A percentile compares a stretch with the other conserved stretches of the same genome.
Evolutionary conservation across 2,329 filamentous ascomycete genomes (phyloP).

Genomic region (Ophiocordyceps robertsii): DNA sequence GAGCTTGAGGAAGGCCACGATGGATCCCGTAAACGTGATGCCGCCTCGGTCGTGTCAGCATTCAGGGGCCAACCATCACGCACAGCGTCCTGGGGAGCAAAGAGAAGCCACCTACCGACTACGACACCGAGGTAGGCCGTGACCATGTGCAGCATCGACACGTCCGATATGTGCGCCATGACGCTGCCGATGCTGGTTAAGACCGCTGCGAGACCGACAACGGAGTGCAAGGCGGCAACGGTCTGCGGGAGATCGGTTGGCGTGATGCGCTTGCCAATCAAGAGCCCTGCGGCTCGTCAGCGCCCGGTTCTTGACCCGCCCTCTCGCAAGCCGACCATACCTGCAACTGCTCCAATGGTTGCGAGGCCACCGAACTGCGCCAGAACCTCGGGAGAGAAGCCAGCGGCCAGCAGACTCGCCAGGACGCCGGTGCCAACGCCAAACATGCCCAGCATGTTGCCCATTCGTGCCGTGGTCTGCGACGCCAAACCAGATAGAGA

Average conservation of each 20-base stretch:
- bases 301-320: neutral
- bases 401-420: slow-evolving; percentile 68
- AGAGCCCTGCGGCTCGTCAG: slow-evolving; percentile 33
- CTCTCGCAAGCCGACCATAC: slow-evolving; percentile 12
- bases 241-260: slow-evolving; percentile 82
- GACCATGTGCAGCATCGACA: slow-evolving; percentile 70
- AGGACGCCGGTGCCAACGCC: slow-evolving; percentile 75
- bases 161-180: slow-evolving; percentile 55
- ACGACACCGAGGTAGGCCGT: slow-evolving; percentile 77
- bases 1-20: slow-evolving; percentile 82
- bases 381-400: slow-evolving; percentile 66
- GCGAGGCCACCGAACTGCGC: slow-evolving; percentile 70
- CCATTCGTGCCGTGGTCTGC: slow-evolving; percentile 69
- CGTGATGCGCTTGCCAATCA: slow-evolving; percentile 78
- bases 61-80: no score
- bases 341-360: slow-evolving; percentile 52
- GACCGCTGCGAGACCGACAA: slow-evolving; percentile 79
- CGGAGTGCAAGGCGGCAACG: slow-evolving; percentile 77
- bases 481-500: slow-evolving; percentile 73
- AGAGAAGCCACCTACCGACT: slow-evolving; percentile 40
- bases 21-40: slow-evolving; percentile 81
- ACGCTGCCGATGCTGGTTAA: slow-evolving; percentile 81
- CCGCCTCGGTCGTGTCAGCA: slow-evolving; percentile 32
- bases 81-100: neutral
- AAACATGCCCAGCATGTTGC: slow-evolving; percentile 76